Evolutionary conservation across 169 alveolate species (phyloP), one percentile per base, ranked within the genome.

Genomic region (Cryptosporidium sp.): DNA sequence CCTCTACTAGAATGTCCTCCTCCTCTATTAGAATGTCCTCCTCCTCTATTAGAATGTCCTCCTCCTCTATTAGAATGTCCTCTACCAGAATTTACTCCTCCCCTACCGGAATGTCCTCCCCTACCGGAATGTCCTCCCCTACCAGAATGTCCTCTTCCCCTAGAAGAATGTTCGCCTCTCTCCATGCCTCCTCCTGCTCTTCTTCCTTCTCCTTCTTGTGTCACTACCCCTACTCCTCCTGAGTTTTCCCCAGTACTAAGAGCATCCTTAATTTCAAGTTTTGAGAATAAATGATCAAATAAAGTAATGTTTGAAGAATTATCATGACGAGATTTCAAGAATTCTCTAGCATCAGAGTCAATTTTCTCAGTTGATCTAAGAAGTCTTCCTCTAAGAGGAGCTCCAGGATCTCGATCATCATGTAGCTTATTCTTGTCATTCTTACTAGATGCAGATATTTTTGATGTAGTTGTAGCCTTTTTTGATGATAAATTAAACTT

Each of bases 381-480:
- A 23, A 73, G 35, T 62, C 56, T 80, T 12, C 75, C 65, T 33
- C 86, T 52, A 6, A 80, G 23, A 7, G 87, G 87, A 21, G 87
- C 87, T 33, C 87, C 87, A 8, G 87, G 87, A 48, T 80, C 87
- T 12, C 14, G 61, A 48, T 80, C 67, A 44, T 80, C 29, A 65
- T 65, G 52, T 16, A 31, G 7, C 18, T 70, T 45, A 14, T 18
- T 6, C 45, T 48, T 70, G 31, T 45, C 23, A 31, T 21, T 44
- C 2, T 26, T 42, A 31, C 53, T 45, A 45, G 53, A 12, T 12
- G 18, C 8, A 39, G 45, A 39, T 39, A 0, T 39, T 39, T 39
- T 39, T 39, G 45, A 7, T 39, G 45, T 6, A 7, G 45, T 39
- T 39, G 8, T 58, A 44, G 29, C 69, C 42, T 48, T 44, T 61